phyloP scores from a whole-genome alignment of 352 stramenopile species.

The Pythium coloratum region DNA sequence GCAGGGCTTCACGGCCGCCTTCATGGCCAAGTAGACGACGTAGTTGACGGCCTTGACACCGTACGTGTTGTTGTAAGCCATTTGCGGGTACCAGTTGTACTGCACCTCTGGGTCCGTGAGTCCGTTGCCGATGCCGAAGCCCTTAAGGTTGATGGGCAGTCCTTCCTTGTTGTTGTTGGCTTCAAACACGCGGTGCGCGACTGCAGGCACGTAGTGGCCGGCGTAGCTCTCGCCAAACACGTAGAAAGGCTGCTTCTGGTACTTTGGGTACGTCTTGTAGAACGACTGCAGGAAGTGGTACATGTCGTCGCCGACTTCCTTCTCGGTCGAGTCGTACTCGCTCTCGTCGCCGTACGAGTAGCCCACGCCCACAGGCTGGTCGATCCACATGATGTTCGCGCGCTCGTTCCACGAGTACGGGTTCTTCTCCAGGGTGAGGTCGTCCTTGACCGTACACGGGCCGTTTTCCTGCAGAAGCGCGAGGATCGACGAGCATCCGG shows the following conservation, averaged over 20 bases:
- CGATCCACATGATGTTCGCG: constrained; percentile 96
- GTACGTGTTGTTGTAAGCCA: constrained; percentile 93
- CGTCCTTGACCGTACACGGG: constrained; percentile 92
- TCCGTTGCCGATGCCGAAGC: constrained; percentile 96
- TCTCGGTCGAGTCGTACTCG: constrained; percentile 90
- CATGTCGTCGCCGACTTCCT: constrained; percentile 94
- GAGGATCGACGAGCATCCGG: constrained; percentile 93
- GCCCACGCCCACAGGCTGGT: constrained; percentile 94
- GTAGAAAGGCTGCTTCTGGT: constrained; percentile 90
- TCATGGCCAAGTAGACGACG: constrained; percentile 64
- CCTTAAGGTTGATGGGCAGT: constrained; percentile 89
- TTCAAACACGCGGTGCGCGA: constrained; percentile 73
- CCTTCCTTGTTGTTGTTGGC: constrained; percentile 65
- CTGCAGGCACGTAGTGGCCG: constrained; percentile 93
- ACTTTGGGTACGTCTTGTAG: constrained; percentile 89
- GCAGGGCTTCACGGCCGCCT: constrained; percentile 59
- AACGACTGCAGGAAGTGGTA: constrained; percentile 96
- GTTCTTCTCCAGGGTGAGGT: constrained; percentile 87
- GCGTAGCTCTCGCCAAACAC: constrained; percentile 93
- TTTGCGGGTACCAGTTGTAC: constrained; percentile 77
- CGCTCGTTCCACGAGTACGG: constrained; percentile 93
- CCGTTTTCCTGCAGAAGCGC: constrained; percentile 96
- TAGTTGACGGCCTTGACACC: constrained; percentile 68
- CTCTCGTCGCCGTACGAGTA: constrained; percentile 92
- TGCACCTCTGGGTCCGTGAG: constrained; percentile 94